Conservation (phyloP, 2,329 filamentous ascomycete genomes). For the Ophiobolus disseminans region DNA sequence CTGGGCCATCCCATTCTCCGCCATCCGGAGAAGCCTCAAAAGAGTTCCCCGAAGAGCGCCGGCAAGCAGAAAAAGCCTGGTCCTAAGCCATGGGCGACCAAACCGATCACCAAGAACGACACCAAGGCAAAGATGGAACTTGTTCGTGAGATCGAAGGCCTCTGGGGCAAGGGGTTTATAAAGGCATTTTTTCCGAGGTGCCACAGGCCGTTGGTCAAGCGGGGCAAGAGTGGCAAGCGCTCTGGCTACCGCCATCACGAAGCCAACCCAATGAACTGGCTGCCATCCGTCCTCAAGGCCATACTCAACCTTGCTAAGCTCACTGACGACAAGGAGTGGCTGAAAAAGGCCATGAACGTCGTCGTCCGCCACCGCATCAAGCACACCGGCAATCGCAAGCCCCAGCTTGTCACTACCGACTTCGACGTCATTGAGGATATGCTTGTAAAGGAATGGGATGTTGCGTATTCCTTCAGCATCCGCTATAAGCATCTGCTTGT, state of each 20-base stretch:
- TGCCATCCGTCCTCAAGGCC: constrained; percentile 35
- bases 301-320: constrained; percentile 33
- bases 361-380: constrained; percentile 40
- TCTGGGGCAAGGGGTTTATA: constrained; percentile 40
- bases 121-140: constrained; percentile 30
- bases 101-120: constrained; percentile 37
- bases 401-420: constrained; percentile 41
- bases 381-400: constrained; percentile 41
- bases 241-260: constrained; percentile 29
- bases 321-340: constrained; percentile 26
- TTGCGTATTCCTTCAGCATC: constrained; percentile 31
- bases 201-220: constrained; percentile 37
- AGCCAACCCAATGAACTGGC: constrained; percentile 39
- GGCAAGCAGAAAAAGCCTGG: constrained; percentile 25
- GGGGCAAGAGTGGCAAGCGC: constrained; percentile 21
- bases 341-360: constrained; percentile 35
- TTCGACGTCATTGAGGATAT: constrained; percentile 46
- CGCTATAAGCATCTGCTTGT: constrained; percentile 42
- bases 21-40: constrained; percentile 5
- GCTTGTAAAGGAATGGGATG: constrained; percentile 32
- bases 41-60: constrained; percentile 2
- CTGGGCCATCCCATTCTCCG: neutral
- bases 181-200: constrained; percentile 37
- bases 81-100: constrained; percentile 18
- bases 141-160: constrained; percentile 33